Base-by-base conservation (phyloP, 139 green algal genomes). In the Chlamydomonas sphaeroides region DNA sequence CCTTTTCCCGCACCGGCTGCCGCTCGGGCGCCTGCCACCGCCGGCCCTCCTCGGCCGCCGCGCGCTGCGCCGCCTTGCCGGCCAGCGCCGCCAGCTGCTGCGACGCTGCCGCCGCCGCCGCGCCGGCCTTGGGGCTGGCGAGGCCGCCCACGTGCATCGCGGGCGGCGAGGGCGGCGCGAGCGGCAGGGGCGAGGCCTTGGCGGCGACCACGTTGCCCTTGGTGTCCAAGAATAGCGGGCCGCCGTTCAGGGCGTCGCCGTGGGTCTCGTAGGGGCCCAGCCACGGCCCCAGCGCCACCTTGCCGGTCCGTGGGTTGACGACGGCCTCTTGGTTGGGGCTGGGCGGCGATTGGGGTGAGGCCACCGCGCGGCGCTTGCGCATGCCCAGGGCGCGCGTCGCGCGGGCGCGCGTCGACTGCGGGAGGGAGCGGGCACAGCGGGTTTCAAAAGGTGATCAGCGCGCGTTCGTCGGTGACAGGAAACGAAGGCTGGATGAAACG, bases 281-380 rank as follows among this genome's bases (percentile, higher is more conserved):
- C 74, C 74, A 80, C 7, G 74, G 74, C 32, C 74, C 74, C 18
- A 80, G 62, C 5, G 74, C 74, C 28, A 80, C 74, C 32, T 80
- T 80, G 56, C 74, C 74, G 20, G 74, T 80, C 4, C 59, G 57
- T 11, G 6, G 17, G 32, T 80, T 80, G 23, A 80, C n/a, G 20
- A 59, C 74, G 57, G 59, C 62, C 32, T 80, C 74, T n/a, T 80
- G 74, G 61, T 80, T 80, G 17, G 74, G 74, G 4, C 59, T 71
- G 0, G 74, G 74, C 6, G 74, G 74, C 14, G 59, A 71, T 26
- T 80, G 74, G 0, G 74, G 74, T 3, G 30, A 49, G 1, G 56
- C 74, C 5, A 30, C 5, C 32, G 70, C 61, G 7, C 59, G 38
- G 59, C 51, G 66, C 51, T 61, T 25, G 7, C 72, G 72, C 21